Conservation (phyloP, 352 stramenopile genomes). For the Globisporangium irregulare region DNA sequence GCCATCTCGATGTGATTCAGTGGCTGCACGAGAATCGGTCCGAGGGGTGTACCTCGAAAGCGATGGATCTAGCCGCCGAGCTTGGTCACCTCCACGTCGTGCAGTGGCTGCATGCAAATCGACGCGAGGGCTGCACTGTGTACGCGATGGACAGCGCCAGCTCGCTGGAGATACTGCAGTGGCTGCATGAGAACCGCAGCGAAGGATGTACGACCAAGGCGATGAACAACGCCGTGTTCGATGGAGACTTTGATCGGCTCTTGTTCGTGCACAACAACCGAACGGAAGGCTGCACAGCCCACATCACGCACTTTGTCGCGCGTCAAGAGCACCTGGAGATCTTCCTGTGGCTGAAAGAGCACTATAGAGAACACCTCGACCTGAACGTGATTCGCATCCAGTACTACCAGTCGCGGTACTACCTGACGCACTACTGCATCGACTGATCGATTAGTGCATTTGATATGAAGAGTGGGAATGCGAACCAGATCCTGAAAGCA, state of each 20-base stretch:
- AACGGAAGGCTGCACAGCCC: neutral
- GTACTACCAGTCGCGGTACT: neutral
- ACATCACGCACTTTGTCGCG: neutral
- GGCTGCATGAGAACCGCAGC: neutral
- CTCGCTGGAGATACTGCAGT: conserved; percentile 1
- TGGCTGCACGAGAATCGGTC: neutral
- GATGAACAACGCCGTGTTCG: conserved; percentile 3
- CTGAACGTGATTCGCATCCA: neutral
- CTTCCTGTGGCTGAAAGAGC: conserved; percentile 1
- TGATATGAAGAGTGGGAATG: too few relatives aligned
- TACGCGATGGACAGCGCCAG: neutral
- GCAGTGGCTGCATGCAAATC: neutral
- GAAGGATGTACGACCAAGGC: neutral
- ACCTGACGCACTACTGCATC: neutral
- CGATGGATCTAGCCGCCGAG: neutral
- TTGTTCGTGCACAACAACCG: neutral
- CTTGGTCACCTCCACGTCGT: neutral
- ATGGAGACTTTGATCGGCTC: neutral
- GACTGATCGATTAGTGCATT: neutral
- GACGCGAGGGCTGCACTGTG: neutral
- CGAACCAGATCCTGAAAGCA: too few relatives aligned
- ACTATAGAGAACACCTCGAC: conserved; percentile 1
- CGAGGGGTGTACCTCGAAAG: neutral
- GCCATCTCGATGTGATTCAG: neutral
- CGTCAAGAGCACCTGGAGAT: neutral